A percentile compares a stretch with the other conserved stretches of the same genome.
Evolutionary conservation across 495 filamentous ascomycete species (phyloP).

Genomic region (Penicillium cinerascens): DNA sequence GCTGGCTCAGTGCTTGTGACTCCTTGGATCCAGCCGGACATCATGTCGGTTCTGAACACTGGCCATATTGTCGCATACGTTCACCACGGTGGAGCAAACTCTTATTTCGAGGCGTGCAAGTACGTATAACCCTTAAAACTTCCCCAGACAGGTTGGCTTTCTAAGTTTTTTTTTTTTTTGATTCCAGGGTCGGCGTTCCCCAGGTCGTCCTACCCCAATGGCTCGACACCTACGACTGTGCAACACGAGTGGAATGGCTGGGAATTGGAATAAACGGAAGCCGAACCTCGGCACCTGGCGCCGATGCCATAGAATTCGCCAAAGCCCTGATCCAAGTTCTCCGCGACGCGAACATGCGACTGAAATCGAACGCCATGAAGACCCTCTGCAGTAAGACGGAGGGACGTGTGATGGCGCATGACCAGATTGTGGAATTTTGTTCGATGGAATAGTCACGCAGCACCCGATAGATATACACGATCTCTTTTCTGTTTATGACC

Average conservation of each 20-base stretch:
- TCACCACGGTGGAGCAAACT: constrained; percentile 52
- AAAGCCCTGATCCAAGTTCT: constrained; percentile 30
- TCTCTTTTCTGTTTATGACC: neutral
- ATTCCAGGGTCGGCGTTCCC: constrained; percentile 45
- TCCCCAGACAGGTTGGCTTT: neutral
- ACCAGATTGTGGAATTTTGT: constrained; percentile 20
- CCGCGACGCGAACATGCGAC: constrained; percentile 16
- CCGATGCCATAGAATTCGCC: constrained; percentile 28
- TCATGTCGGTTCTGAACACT: constrained; percentile 42
- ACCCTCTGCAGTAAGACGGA: constrained; percentile 18
- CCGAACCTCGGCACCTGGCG: constrained; percentile 27
- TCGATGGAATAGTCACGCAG: neutral
- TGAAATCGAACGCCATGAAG: constrained; percentile 10
- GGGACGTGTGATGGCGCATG: constrained; percentile 20
- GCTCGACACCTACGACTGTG: constrained; percentile 50
- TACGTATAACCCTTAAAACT: constrained; percentile 19
- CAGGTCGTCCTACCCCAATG: constrained; percentile 50
- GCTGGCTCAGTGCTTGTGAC: constrained; percentile 24
- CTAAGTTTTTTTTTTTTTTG: no score
- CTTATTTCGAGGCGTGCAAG: constrained; percentile 52
- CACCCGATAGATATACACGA: constrained; percentile 5
- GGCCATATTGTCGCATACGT: constrained; percentile 46
- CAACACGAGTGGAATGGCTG: constrained; percentile 44
- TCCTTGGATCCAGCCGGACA: constrained; percentile 47
- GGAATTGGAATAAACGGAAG: constrained; percentile 50